Conservation (phyloP, 2,329 filamentous ascomycete species). For the Tricladium varicosporioides region DNA sequence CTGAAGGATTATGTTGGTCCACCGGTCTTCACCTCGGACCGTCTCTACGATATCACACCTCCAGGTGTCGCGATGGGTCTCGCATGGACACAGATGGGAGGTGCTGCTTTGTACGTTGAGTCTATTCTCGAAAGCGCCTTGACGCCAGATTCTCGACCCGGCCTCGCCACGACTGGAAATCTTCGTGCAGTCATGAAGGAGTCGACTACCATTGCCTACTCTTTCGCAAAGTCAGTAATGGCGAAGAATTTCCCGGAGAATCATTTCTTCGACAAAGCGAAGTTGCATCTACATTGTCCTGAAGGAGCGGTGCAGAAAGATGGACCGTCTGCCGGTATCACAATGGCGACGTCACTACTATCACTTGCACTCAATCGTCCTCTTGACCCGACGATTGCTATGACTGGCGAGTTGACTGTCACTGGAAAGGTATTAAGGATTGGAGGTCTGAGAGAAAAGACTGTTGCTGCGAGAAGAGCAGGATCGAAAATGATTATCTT, state of each 20-base stretch:
- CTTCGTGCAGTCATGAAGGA: constrained; percentile 98
- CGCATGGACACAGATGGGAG: constrained; percentile 96
- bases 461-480: constrained; percentile 87
- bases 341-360: constrained; percentile 93
- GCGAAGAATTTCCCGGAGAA: constrained; percentile 84
- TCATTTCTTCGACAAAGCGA: constrained; percentile 93
- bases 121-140: constrained; percentile 88
- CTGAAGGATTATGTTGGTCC: constrained; percentile 96
- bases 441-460: constrained; percentile 93
- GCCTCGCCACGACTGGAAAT: constrained; percentile 90
- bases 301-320: constrained; percentile 97
- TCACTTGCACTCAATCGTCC: constrained; percentile 77
- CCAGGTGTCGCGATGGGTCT: constrained; percentile 96
- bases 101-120: constrained; percentile 94
- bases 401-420: constrained; percentile 96
- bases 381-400: constrained; percentile 84
- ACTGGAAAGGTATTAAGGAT: constrained; percentile 96
- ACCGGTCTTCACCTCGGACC: constrained; percentile 91
- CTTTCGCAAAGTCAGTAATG: constrained; percentile 88
- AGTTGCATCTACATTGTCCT: constrained; percentile 92
- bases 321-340: constrained; percentile 89
- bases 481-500: constrained; percentile 94
- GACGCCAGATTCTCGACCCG: constrained; percentile 68
- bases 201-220: constrained; percentile 92
- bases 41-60: constrained; percentile 90